Conservation (phyloP, 441 rosid genomes). For the Euphorbia corollata region DNA sequence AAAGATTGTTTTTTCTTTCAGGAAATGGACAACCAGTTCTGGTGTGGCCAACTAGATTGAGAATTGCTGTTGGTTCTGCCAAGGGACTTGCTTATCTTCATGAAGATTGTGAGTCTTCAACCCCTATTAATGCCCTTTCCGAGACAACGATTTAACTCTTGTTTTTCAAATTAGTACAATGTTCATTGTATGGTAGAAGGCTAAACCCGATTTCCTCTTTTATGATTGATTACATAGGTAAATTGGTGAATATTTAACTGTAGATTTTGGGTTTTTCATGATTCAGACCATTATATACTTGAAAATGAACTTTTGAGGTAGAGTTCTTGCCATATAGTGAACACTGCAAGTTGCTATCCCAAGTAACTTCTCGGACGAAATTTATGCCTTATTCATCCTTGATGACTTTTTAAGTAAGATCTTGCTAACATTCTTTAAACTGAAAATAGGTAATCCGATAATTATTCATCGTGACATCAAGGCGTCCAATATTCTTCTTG, state of each 20-base stretch:
- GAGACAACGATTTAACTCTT: too few relatives aligned
- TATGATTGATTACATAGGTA: neutral
- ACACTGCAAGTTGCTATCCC: neutral
- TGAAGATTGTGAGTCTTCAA: conserved; percentile 64
- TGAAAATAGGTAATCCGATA: conserved; percentile 65
- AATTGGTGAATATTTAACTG: neutral
- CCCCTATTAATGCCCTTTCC: neutral
- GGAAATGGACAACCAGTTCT: conserved; percentile 42
- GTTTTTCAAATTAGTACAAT: neutral
- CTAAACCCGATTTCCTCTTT: neutral
- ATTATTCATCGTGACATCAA: conserved; percentile 91
- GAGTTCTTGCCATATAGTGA: too few relatives aligned
- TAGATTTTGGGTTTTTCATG: neutral
- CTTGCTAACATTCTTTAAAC: neutral
- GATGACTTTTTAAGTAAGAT: neutral
- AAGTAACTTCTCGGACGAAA: too few relatives aligned
- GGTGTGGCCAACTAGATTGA: conserved; percentile 67
- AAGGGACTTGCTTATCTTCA: conserved; percentile 89
- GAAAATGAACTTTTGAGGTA: too few relatives aligned
- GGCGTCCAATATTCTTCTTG: conserved; percentile 69
- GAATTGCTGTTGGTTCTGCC: conserved; percentile 81
- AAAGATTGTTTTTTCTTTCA: conserved; percentile 21
- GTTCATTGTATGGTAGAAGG: neutral
- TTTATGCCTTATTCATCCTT: too few relatives aligned
- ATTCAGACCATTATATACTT: too few relatives aligned